Evolutionary conservation across 768 basidiomycete species (phyloP).

Genomic region (Gloeophyllum trabeum): DNA sequence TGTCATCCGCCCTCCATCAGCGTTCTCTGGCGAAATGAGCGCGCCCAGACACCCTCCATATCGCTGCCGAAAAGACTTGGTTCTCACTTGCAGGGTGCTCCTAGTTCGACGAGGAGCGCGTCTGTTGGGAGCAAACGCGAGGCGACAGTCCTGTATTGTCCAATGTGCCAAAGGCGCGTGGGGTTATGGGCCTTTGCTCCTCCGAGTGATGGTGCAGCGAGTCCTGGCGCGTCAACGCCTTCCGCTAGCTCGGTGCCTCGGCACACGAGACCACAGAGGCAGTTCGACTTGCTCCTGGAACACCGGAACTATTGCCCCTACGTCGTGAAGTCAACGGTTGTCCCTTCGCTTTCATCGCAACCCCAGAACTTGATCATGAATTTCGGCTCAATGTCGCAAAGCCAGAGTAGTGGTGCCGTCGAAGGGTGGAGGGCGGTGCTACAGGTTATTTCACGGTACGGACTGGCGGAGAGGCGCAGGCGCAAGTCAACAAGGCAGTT

Average conservation of each 20-base stretch:
- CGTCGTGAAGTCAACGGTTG: constrained; percentile 53
- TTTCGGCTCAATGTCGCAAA: constrained; percentile 9
- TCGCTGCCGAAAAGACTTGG: background rate
- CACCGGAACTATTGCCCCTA: constrained; percentile 86
- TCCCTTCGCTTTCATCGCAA: constrained; percentile 38
- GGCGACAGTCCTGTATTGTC: constrained; percentile 48
- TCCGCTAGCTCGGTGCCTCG: constrained; percentile 11
- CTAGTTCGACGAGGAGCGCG: background rate
- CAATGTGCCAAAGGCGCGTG: constrained; percentile 66
- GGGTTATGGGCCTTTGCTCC: constrained; percentile 66
- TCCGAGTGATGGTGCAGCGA: constrained; percentile 6
- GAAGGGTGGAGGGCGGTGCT: constrained; percentile 83
- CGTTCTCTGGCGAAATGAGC: constrained; percentile 19
- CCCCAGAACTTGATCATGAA: constrained; percentile 18
- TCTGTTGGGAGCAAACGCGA: constrained; percentile 20
- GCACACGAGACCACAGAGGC: constrained; percentile 26
- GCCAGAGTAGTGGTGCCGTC: constrained; percentile 17
- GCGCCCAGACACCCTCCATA: background rate
- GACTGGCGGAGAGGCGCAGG: constrained; percentile 33
- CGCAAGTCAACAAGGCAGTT: constrained; percentile 26
- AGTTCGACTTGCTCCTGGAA: constrained; percentile 69
- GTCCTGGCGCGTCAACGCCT: constrained; percentile 5
- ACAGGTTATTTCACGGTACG: constrained; percentile 53
- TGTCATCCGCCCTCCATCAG: constrained; percentile 11
- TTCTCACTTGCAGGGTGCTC: background rate